Base-by-base conservation (phyloP, 352 stramenopile species). In the Globisporangium viniferum region DNA sequence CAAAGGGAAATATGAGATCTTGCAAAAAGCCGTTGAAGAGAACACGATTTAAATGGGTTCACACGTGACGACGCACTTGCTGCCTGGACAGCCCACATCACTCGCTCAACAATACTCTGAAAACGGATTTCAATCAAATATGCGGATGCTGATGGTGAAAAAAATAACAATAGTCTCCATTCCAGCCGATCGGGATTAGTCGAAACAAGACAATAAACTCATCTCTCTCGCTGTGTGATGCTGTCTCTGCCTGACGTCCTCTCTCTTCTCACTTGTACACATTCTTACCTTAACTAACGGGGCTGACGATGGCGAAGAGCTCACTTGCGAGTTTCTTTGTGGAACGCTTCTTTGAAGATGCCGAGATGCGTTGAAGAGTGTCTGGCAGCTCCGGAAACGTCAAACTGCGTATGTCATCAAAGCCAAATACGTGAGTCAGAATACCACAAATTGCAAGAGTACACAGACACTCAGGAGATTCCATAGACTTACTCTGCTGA, bases 251-350 rank as follows among this genome's bases (percentile, higher is more conserved):
- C 55, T 60, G 53, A 15, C 55, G 29, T 60, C 31, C 15, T 22
- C 53, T 59, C 39, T 53, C 24, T 53, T 12, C 46, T 27, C 55
- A 46, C 55, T 44, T 60, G 55, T 60, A 60, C 55, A 60, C 18
- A 29, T 53, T 60, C 39, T 41, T 74, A 73, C 62, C 75, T 85
- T 60, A 85, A 71, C 73, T 78, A 58, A 82, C 72, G 67, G 75
- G 66, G 61, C 77, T 79, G 68, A 92, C 84, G 63, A 82, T 79
- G 44, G 79, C 79, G 73, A 88, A 85, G 35, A 92, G 75, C 66
- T 89, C 80, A 51, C 74, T 75, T 44, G 80, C 84, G n/a, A 92
- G 73, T 67, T 89, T 89, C 72, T 86, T 87, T 24, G 84, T 92
- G 15, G 84, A 92, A 55, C 73, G 67, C 76, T 90, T 92, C 66